These are phyloP conservation scores for Chrysoporthe austroafricana DNA, from an alignment of 2,329 filamentous ascomycete species.

Conservation along the genomic window DNA sequence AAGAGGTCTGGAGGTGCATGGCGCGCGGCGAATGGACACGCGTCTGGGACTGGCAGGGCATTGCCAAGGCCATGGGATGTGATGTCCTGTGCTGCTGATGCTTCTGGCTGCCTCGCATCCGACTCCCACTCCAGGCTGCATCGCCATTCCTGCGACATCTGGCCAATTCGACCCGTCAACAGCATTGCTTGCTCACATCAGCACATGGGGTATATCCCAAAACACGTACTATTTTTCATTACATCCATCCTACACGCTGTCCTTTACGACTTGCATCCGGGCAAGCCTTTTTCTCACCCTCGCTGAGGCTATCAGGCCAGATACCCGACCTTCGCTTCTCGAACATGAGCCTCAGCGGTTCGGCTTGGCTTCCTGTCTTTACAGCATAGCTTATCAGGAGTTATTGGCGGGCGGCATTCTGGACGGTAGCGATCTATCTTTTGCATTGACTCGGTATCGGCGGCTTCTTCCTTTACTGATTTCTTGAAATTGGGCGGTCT, in stretches of 20 bases:
- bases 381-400: slow-evolving; percentile 2
- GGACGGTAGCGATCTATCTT: neutral
- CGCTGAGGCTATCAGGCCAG: neutral
- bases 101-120: neutral
- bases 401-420: neutral
- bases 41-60: slow-evolving; percentile 68
- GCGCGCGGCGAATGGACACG: slow-evolving; percentile 58
- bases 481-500: neutral
- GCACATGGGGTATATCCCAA: neutral
- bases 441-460: slow-evolving; percentile 8
- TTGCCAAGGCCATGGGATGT: slow-evolving; percentile 56
- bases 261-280: neutral
- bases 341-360: slow-evolving; percentile 1
- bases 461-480: neutral
- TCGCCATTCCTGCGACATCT: neutral
- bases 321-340: slow-evolving; percentile 7
- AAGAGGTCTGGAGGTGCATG: slow-evolving; percentile 65
- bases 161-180: neutral
- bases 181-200: neutral
- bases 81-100: slow-evolving; percentile 57
- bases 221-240: neutral
- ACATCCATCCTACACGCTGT: neutral
- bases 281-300: neutral
- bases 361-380: slow-evolving; percentile 10
- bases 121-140: too few species aligned